These are phyloP conservation scores for Aspergillus pseudoglaucus DNA, from an alignment of 2,329 filamentous ascomycete species.

Conservation along the genomic window DNA sequence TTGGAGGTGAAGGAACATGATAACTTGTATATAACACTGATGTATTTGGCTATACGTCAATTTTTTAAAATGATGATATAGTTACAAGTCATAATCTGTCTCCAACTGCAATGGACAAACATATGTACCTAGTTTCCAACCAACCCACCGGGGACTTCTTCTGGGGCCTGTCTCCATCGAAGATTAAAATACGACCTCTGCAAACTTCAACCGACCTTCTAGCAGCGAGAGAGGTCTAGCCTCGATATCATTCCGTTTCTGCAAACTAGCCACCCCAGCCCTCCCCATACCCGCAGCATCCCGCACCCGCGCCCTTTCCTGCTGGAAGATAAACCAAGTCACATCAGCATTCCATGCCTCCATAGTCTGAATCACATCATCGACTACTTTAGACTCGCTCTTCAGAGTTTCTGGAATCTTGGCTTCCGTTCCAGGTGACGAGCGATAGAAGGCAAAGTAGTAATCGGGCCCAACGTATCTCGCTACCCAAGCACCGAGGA, in stretches of 20 bases:
- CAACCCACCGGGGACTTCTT: too few species aligned
- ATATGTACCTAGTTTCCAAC: too few species aligned
- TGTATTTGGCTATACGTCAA: too few species aligned
- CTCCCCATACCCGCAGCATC: constrained; percentile 27
- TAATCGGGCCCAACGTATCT: constrained; percentile 29
- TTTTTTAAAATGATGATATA: too few species aligned
- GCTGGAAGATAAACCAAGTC: constrained; percentile 36
- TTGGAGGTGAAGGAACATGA: too few species aligned
- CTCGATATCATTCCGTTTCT: constrained; percentile 5
- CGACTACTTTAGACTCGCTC: constrained; percentile 9
- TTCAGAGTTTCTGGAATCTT: neutral
- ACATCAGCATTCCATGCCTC: constrained; percentile 37
- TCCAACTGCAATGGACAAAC: too few species aligned
- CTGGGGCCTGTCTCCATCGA: neutral
- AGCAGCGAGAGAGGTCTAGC: neutral
- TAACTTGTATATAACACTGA: too few species aligned
- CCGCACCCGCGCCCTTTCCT: constrained; percentile 9
- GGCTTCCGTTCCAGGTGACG: neutral
- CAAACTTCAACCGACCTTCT: constrained; percentile 33
- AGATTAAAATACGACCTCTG: constrained; percentile 17
- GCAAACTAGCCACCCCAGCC: neutral
- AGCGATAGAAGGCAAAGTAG: constrained; percentile 18
- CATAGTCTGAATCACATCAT: constrained; percentile 32
- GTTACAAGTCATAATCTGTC: too few species aligned
- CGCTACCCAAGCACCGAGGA: constrained; percentile 31